Evolutionary conservation across 805 yeast genomes (phyloP).

Genomic region (Teunomyces atbi): DNA sequence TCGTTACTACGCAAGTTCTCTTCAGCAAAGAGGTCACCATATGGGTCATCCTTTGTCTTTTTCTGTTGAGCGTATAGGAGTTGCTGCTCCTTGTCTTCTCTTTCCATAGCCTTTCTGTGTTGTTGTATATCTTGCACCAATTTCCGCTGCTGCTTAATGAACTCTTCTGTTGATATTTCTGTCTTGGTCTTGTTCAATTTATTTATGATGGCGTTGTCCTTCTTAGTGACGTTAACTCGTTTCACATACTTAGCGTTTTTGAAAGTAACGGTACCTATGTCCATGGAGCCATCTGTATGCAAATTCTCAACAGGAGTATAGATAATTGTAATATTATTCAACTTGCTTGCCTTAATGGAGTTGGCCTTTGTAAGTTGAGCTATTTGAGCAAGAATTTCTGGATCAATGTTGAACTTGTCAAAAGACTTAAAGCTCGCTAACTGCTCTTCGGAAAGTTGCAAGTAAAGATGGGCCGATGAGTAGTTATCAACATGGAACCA

Average conservation of each 20-base stretch:
- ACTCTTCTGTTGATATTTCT: slow-evolving; percentile 51
- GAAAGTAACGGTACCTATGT: slow-evolving; percentile 75
- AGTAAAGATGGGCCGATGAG: slow-evolving; percentile 75
- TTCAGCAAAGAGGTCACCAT: slow-evolving; percentile 48
- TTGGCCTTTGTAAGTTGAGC: slow-evolving; percentile 76
- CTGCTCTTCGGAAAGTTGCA: slow-evolving; percentile 51
- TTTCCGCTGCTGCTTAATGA: slow-evolving; percentile 28
- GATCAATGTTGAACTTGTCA: slow-evolving; percentile 38
- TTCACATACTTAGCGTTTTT: slow-evolving; percentile 55
- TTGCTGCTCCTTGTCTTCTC: slow-evolving; percentile 32
- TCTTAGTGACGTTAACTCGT: slow-evolving; percentile 50
- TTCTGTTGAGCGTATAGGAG: slow-evolving; percentile 39
- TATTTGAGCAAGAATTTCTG: slow-evolving; percentile 45
- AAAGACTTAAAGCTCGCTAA: slow-evolving; percentile 41
- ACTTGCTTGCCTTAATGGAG: slow-evolving; percentile 73
- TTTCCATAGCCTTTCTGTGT: slow-evolving; percentile 39
- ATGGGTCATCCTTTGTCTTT: slow-evolving; percentile 30
- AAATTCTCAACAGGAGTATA: slow-evolving; percentile 75
- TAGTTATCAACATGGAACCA: slow-evolving; percentile 83
- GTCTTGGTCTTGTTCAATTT: slow-evolving; percentile 62
- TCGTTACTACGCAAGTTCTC: slow-evolving; percentile 45
- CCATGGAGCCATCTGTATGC: slow-evolving; percentile 68
- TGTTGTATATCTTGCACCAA: slow-evolving; percentile 33
- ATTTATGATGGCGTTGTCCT: slow-evolving; percentile 60
- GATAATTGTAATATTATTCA: slow-evolving; percentile 62